Percentiles rank a stretch among this genome's conserved stretches.
Conservation (phyloP, 2,329 filamentous ascomycete genomes). For the Aschersonia sp. region DNA sequence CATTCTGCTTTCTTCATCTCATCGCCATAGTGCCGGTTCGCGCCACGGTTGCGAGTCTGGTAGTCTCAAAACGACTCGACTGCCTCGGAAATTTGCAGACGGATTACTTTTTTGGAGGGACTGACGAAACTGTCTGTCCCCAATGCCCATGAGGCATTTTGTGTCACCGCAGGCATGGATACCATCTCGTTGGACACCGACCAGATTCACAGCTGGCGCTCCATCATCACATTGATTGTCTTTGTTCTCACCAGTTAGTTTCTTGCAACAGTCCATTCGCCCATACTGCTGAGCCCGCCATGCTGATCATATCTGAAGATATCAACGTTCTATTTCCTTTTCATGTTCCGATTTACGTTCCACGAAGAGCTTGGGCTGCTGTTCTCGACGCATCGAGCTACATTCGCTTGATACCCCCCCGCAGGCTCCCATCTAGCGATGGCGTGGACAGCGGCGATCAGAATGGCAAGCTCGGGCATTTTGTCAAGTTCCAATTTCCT, state of each 20-base stretch:
- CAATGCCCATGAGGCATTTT: no score
- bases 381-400: constrained; percentile 20
- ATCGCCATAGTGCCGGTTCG: no score
- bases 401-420: constrained; percentile 37
- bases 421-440: constrained; percentile 11
- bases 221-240: constrained; percentile 54
- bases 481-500: constrained; percentile 41
- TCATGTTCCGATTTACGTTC: constrained; percentile 46
- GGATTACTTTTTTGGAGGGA: no score
- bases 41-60: no score
- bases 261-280: not conserved
- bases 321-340: constrained; percentile 57
- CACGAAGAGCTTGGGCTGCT: constrained; percentile 30
- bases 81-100: no score
- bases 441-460: constrained; percentile 9
- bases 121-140: no score
- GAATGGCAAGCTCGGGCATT: constrained; percentile 18
- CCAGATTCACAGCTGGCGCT: constrained; percentile 48
- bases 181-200: constrained; percentile 8
- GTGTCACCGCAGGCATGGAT: constrained; percentile 1
- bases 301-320: constrained; percentile 28
- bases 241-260: constrained; percentile 57
- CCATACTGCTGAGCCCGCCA: not conserved
- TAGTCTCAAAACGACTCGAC: no score
- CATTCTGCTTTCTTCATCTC: no score